Conservation (phyloP, 2,329 filamentous ascomycete genomes). For the Arthrobotrys conoides region DNA sequence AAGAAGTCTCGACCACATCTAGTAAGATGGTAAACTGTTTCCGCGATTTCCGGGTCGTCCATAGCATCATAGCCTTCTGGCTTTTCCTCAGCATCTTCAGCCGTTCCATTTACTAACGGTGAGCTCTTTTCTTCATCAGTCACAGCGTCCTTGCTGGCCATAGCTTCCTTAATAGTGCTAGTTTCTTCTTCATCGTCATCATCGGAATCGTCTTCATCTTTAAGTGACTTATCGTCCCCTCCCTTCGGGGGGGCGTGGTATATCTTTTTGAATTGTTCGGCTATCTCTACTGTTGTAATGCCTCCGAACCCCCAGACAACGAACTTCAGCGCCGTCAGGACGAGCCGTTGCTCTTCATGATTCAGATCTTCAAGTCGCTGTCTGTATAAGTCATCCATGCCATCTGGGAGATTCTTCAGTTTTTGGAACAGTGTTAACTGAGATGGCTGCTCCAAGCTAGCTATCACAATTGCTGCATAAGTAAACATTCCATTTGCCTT, state of each 20-base stretch:
- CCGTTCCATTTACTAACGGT: background rate
- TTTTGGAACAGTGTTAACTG: conserved; percentile 45
- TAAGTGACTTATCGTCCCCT: background rate
- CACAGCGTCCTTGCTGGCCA: too few species aligned
- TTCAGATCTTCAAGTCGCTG: conserved; percentile 47
- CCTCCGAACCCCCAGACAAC: conserved; percentile 43
- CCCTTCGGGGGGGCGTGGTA: conserved; percentile 7
- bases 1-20: conserved; percentile 51
- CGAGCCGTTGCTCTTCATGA: conserved; percentile 45
- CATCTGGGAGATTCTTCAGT: conserved; percentile 50
- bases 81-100: background rate
- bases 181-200: background rate
- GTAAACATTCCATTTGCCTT: conserved; percentile 60
- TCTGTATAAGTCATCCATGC: conserved; percentile 52
- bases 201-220: background rate
- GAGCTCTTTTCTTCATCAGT: background rate
- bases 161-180: background rate
- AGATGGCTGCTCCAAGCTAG: conserved; percentile 53
- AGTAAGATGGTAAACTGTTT: conserved; percentile 51
- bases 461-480: conserved; percentile 52
- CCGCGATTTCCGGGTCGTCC: conserved; percentile 51
- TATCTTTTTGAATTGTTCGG: conserved; percentile 50
- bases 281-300: conserved; percentile 45
- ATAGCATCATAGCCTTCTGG: conserved; percentile 34
- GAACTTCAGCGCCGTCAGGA: conserved; percentile 42